These are phyloP conservation scores for Bigelowiella natans DNA, from an alignment of 78 protist genomes.

Conservation along the genomic window DNA sequence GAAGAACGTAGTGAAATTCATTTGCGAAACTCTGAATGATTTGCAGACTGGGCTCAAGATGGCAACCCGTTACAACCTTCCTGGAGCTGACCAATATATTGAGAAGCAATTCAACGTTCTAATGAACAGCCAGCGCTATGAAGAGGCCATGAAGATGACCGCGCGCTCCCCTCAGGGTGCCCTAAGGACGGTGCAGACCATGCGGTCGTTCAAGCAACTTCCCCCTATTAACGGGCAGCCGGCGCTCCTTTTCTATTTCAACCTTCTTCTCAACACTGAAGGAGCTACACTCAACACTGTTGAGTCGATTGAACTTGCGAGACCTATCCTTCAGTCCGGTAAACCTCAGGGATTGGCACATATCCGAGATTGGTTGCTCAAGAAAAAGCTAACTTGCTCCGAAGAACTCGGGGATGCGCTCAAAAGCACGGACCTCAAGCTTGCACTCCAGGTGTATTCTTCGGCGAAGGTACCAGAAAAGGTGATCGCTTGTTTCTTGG, in stretches of 20 bases:
- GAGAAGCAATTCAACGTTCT: conserved; percentile 62
- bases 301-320: conserved; percentile 90
- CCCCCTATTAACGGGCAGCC: conserved; percentile 20
- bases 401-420: conserved; percentile 95
- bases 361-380: conserved; percentile 76
- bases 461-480: conserved; percentile 61
- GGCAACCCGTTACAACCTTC: conserved; percentile 77
- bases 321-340: conserved; percentile 72
- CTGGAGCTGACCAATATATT: conserved; percentile 87
- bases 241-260: conserved; percentile 82
- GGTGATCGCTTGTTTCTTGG: conserved; percentile 77
- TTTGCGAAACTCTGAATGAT: conserved; percentile 57
- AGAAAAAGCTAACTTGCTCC: conserved; percentile 87
- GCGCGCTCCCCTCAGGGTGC: conserved; percentile 56
- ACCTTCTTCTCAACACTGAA: conserved; percentile 68
- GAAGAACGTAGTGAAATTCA: conserved; percentile 70
- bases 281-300: conserved; percentile 66
- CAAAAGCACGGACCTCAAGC: conserved; percentile 42
- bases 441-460: conserved; percentile 82
- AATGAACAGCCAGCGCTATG: conserved; percentile 46
- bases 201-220: background rate
- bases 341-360: background rate
- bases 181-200: conserved; percentile 84
- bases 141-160: conserved; percentile 86
- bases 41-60: conserved; percentile 67